Percentiles rank a stretch among this genome's conserved stretches.
These are phyloP conservation scores for Trichoderma harzianum DNA, from an alignment of 2,329 filamentous ascomycete genomes.

Conservation along the genomic window DNA sequence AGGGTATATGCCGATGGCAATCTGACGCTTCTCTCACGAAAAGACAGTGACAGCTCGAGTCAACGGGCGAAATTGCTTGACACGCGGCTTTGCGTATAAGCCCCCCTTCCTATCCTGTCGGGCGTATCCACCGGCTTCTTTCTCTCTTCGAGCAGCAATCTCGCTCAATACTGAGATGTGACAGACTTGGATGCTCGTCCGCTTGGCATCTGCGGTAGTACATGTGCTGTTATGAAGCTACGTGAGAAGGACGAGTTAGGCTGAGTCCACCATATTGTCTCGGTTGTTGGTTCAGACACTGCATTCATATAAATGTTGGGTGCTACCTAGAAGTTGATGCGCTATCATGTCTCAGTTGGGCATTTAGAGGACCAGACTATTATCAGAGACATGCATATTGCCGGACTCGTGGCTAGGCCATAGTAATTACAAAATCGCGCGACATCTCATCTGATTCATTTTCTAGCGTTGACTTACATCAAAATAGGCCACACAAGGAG, in stretches of 20 bases:
- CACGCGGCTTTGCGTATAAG: neutral
- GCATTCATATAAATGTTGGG: neutral
- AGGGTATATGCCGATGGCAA: neutral
- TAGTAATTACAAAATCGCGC: neutral
- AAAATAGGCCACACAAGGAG: neutral
- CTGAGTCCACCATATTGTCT: neutral
- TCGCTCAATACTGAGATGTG: slow-evolving; percentile 1
- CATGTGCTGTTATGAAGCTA: neutral
- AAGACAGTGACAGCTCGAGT: neutral
- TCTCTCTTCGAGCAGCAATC: neutral
- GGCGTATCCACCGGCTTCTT: neutral
- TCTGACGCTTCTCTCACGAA: neutral
- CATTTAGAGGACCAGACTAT: neutral
- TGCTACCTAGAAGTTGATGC: neutral
- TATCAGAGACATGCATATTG: neutral
- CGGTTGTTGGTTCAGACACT: neutral
- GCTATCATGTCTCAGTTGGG: neutral
- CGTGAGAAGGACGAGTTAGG: neutral
- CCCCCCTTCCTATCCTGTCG: neutral
- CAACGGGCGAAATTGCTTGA: neutral
- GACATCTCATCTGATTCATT: neutral
- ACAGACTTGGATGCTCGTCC: neutral
- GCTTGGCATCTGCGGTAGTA: neutral
- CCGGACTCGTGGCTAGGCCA: neutral
- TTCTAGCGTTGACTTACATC: neutral